phyloP scores from a whole-genome alignment of 495 filamentous ascomycete genomes.

The Hypoxylon fragiforme region DNA sequence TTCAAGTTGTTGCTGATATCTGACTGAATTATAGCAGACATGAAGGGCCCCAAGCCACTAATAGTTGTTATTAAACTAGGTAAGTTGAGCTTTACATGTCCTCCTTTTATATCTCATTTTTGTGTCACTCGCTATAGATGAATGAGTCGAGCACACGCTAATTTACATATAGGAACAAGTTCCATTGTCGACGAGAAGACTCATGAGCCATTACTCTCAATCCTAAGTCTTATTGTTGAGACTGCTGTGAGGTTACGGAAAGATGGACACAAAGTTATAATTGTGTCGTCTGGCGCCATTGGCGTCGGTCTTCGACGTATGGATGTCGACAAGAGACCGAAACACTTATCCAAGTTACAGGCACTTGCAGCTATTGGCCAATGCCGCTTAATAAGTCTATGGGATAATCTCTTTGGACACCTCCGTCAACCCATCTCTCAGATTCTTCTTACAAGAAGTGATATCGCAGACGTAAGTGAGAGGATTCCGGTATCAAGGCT shows the following conservation, averaged over 20 bases:
- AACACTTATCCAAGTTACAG: conserved; percentile 83
- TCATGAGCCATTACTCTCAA: conserved; percentile 94
- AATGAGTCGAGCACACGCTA: conserved; percentile 5
- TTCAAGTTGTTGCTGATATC: conserved; percentile 19
- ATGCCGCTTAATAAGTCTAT: conserved; percentile 91
- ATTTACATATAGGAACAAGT: conserved; percentile 72
- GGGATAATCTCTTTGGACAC: conserved; percentile 89
- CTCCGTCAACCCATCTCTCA: conserved; percentile 89
- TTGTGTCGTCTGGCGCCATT: conserved; percentile 96
- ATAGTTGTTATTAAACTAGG: conserved; percentile 94
- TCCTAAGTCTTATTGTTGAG: conserved; percentile 86
- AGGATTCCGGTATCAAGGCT: background rate
- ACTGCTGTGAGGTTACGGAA: conserved; percentile 81
- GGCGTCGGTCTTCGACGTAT: conserved; percentile 88
- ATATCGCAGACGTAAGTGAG: conserved; percentile 83
- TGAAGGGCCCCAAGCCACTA: conserved; percentile 58
- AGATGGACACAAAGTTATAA: conserved; percentile 90
- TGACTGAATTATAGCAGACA: conserved; percentile 37
- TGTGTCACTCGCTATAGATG: background rate
- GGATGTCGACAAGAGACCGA: conserved; percentile 86
- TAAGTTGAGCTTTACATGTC: conserved; percentile 49
- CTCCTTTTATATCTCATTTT: background rate
- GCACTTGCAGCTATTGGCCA: conserved; percentile 95
- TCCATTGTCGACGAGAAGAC: conserved; percentile 97
- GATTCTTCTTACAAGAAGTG: conserved; percentile 92